Conservation (phyloP, 2,329 filamentous ascomycete species). For the Dryadomyces sulphureus region DNA sequence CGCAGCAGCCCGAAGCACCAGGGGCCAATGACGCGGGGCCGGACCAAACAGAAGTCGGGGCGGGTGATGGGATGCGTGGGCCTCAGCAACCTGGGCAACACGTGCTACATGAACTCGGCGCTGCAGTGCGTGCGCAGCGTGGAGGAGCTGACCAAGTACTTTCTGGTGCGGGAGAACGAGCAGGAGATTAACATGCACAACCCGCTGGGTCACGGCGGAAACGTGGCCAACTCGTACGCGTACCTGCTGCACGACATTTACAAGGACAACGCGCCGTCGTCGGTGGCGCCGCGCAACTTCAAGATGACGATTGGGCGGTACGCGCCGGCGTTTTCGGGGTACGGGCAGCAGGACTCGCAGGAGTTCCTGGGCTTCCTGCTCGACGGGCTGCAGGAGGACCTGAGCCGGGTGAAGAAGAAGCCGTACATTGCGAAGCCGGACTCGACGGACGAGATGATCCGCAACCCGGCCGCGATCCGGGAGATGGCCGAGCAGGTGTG, state of each 20-base stretch:
- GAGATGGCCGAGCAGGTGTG: constrained; percentile 80
- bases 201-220: constrained; percentile 69
- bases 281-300: constrained; percentile 66
- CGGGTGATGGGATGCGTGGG: constrained; percentile 65
- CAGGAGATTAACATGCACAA: constrained; percentile 76
- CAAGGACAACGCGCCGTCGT: constrained; percentile 46
- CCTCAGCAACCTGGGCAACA: constrained; percentile 83
- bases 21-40: constrained; percentile 53
- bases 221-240: constrained; percentile 75
- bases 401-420: constrained; percentile 89
- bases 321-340: constrained; percentile 78
- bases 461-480: constrained; percentile 63
- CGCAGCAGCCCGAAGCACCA: constrained; percentile 52
- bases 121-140: constrained; percentile 89
- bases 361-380: constrained; percentile 92
- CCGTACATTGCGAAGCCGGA: constrained; percentile 97
- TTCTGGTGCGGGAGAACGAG: constrained; percentile 60
- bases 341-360: constrained; percentile 92
- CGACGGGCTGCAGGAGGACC: constrained; percentile 85
- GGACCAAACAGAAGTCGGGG: constrained; percentile 53
- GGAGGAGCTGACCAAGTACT: constrained; percentile 86
- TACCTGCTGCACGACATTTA: constrained; percentile 67
- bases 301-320: constrained; percentile 70
- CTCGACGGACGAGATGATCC: constrained; percentile 90
- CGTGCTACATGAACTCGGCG: constrained; percentile 98